A percentile compares a stretch with the other conserved stretches of the same genome.
These are phyloP conservation scores for Ustilago shanxiensis DNA, from an alignment of 1,284 basidiomycete genomes.

Conservation along the genomic window DNA sequence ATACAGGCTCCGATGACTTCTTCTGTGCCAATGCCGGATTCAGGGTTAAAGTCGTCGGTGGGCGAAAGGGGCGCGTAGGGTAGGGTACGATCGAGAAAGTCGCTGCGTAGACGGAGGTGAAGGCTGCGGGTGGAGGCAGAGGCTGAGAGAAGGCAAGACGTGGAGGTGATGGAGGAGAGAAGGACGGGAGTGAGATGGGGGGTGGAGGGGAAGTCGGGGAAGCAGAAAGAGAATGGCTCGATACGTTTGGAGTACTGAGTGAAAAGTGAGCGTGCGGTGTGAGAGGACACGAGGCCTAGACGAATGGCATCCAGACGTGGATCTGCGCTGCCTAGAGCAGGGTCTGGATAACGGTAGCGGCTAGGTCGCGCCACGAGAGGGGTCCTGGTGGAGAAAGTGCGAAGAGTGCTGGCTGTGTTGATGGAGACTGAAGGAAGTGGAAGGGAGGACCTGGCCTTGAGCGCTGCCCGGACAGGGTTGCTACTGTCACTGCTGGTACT, in stretches of 20 bases:
- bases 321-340: constrained; percentile 25
- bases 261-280: constrained; percentile 34
- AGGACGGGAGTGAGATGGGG: constrained; percentile 32
- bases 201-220: constrained; percentile 42
- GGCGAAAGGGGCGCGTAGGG: constrained; percentile 18
- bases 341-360: constrained; percentile 33
- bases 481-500: neutral
- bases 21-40: constrained; percentile 41
- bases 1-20: constrained; percentile 44
- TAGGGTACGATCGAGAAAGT: constrained; percentile 29
- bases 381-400: neutral
- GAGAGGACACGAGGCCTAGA: constrained; percentile 18
- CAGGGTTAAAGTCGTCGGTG: constrained; percentile 38
- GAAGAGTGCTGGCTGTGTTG: neutral
- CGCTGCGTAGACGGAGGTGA: constrained; percentile 13
- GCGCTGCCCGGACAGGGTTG: neutral
- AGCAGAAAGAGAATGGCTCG: constrained; percentile 34
- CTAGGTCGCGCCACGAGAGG: constrained; percentile 16
- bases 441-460: neutral
- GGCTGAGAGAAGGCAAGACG: constrained; percentile 16
- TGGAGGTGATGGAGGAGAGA: constrained; percentile 25
- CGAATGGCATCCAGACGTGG: constrained; percentile 39
- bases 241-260: constrained; percentile 22
- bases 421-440: neutral
- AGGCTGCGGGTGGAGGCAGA: neutral